Evolutionary conservation across 108 stramenopile species (phyloP), one percentile per base, ranked within the genome.

Genomic region (Tribonema minus): DNA sequence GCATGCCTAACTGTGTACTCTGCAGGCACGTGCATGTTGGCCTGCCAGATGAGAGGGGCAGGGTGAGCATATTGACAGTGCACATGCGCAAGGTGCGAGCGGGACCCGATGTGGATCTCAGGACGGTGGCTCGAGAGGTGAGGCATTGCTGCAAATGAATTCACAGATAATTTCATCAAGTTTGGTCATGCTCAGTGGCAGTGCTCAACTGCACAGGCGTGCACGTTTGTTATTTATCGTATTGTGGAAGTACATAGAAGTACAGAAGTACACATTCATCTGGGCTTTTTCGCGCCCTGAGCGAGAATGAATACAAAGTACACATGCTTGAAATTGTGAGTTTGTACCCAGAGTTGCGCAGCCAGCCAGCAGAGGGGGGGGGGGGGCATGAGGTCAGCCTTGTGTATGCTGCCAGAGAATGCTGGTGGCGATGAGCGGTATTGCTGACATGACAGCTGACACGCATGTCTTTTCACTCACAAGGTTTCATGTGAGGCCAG

Each of bases 81-180:
- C 91, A 91, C n/a, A 80, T 70, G 34, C 90, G 90, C 27, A 54
- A 54, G 20, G 46, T 54, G 20, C 15, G 15, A 9, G 20, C 20
- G 46, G 20, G 46, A 9, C 9, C 15, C 20, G 46, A 54, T 20
- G 20, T 54, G 9, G 20, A 20, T 20, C 20, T 54, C 9, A 54
- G 15, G 9, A 20, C 46, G 9, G 46, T 54, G 9, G 46, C 46
- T 15, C 46, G 46, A 54, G 15, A 54, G 46, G 46, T 54, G 20
- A 54, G 20, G 46, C 20, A 20, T 54, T 9, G 15, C 15, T 54
- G 46, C 46, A 20, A 9, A 54, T 54, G 20, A 15, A 54, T 54
- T 9, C 46, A 54, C 20, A 20, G 15, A 54, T 20, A 54, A 15
- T 9, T 54, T 54, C 20, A 54, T 54, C 15, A 9, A 54, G 15